Evolutionary conservation across 176 grass and related monocot genomes (phyloP).

Genomic region (Panicum miliaceum): DNA sequence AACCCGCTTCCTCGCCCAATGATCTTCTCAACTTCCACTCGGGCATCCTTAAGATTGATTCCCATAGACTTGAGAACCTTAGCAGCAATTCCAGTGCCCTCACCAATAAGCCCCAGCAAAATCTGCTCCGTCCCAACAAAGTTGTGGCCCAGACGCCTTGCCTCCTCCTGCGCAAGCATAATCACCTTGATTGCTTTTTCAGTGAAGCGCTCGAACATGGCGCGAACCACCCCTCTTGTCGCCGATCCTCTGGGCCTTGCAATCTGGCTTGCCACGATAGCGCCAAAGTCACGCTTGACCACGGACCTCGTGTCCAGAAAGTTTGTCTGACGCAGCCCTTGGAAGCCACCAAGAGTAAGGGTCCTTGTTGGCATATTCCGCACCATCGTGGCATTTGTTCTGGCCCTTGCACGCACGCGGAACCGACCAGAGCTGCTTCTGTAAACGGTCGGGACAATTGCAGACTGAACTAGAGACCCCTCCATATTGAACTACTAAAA

Average conservation of each 20-base stretch:
- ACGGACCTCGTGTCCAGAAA: conserved; percentile 53
- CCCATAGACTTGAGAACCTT: conserved; percentile 97
- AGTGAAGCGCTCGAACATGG: conserved; percentile 91
- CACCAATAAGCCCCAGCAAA: conserved; percentile 83
- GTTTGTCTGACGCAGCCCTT: conserved; percentile 64
- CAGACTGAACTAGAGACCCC: conserved; percentile 79
- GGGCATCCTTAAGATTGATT: conserved; percentile 96
- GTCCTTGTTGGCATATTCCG: conserved; percentile 45
- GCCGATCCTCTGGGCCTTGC: conserved; percentile 46
- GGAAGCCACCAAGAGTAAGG: conserved; percentile 61
- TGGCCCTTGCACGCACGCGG: conserved; percentile 37
- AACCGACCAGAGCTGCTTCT: conserved; percentile 45
- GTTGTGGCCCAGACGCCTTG: conserved; percentile 84
- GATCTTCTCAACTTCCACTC: conserved; percentile 90
- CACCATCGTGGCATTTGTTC: conserved; percentile 48
- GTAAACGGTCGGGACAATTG: conserved; percentile 52
- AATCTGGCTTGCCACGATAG: conserved; percentile 62
- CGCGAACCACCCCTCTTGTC: conserved; percentile 60
- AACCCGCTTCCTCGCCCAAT: conserved; percentile 95
- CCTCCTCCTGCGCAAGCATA: conserved; percentile 97
- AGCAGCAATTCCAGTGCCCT: conserved; percentile 88
- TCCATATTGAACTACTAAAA: conserved; percentile 56
- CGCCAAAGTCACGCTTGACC: conserved; percentile 48
- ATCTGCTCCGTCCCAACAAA: conserved; percentile 99
- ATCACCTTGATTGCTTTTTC: conserved; percentile 98